Percentiles rank a stretch among this genome's conserved stretches.
phyloP scores from a whole-genome alignment of 345 rosid genomes.

The Reutealis trisperma region DNA sequence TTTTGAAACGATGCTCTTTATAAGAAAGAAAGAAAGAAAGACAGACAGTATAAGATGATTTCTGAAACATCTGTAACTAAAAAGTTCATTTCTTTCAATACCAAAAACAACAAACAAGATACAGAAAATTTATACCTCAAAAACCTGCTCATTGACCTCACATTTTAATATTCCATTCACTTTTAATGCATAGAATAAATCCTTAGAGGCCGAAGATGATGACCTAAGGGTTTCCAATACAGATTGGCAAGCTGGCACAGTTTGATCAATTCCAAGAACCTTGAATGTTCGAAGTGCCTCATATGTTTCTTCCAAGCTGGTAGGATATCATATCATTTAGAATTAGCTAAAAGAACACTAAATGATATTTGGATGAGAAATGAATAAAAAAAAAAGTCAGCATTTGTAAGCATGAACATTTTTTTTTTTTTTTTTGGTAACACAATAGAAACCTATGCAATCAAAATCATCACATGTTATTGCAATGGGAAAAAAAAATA shows the following conservation, averaged over 20 bases:
- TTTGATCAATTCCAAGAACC: conserved; percentile 63
- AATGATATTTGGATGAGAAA: neutral
- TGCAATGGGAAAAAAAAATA: neutral
- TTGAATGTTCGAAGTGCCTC: conserved; percentile 80
- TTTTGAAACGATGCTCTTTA: conserved; percentile 60
- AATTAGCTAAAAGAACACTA: neutral
- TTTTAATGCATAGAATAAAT: conserved; percentile 67
- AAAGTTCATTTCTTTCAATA: neutral
- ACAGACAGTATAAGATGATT: neutral
- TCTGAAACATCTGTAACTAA: neutral
- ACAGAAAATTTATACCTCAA: conserved; percentile 51
- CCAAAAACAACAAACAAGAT: neutral
- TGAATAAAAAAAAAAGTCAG: neutral
- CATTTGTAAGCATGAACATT: neutral
- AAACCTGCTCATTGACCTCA: conserved; percentile 40
- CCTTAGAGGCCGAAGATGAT: conserved; percentile 59
- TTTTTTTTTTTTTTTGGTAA: too few species aligned
- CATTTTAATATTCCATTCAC: conserved; percentile 68
- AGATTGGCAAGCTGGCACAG: conserved; percentile 47
- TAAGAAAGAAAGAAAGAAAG: conserved; percentile 12
- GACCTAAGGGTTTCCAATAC: conserved; percentile 53
- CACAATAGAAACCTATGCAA: too few species aligned
- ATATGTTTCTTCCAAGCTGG: conserved; percentile 76
- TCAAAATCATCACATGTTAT: too few species aligned
- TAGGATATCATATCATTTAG: neutral